Conservation (phyloP, 2,329 filamentous ascomycete species). For the Aspergillus fijiensis region DNA sequence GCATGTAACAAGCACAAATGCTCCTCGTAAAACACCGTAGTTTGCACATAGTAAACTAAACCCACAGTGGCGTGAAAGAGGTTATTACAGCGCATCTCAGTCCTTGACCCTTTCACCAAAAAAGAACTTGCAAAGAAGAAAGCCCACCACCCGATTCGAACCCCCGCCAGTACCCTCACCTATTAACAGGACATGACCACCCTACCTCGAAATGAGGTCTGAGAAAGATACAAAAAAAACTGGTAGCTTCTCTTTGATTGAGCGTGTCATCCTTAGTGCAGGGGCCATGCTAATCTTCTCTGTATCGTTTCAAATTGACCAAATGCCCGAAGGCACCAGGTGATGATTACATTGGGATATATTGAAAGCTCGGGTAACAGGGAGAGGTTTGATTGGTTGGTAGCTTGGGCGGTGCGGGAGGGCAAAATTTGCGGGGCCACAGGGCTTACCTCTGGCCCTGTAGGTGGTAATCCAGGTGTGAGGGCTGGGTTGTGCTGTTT, state of each 20-base stretch:
- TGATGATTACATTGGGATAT: slow-evolving; percentile 22
- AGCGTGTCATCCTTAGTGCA: slow-evolving; percentile 94
- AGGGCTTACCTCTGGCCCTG: no score
- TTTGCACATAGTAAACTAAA: no score
- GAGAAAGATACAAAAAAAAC: slow-evolving; percentile 56
- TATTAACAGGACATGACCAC: background rate
- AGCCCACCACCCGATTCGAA: background rate
- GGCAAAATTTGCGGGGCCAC: slow-evolving; percentile 6
- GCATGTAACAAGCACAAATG: no score
- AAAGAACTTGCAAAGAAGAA: no score
- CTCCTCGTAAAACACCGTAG: no score
- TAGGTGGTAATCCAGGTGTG: no score
- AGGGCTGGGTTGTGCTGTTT: no score
- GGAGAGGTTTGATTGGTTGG: slow-evolving; percentile 9
- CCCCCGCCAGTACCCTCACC: background rate
- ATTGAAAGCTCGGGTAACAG: slow-evolving; percentile 6
- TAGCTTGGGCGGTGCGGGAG: slow-evolving; percentile 7
- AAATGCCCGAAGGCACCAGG: slow-evolving; percentile 52
- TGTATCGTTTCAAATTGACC: slow-evolving; percentile 69
- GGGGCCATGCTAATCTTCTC: slow-evolving; percentile 82
- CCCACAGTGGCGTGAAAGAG: no score
- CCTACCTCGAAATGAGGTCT: slow-evolving; percentile 6
- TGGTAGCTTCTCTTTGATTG: slow-evolving; percentile 74
- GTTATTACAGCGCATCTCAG: no score
- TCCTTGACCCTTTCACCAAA: no score